Conservation (phyloP, 306 rosid genomes). For the Vicia villosa region DNA sequence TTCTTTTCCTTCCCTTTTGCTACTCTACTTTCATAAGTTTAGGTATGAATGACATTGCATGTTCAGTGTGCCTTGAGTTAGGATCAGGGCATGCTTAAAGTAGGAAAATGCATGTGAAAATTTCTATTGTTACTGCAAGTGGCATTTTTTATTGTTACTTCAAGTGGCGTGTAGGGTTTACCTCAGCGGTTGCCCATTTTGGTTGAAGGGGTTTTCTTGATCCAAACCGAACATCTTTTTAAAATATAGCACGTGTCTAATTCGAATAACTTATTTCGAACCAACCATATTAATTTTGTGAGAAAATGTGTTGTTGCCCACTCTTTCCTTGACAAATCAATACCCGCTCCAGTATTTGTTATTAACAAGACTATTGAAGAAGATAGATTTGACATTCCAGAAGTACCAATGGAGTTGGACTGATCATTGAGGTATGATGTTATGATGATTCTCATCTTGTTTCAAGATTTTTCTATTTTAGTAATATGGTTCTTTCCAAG, state of each 20-base stretch:
- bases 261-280: slow-evolving; percentile 3
- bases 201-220: background rate
- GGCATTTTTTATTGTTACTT: no score
- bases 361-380: slow-evolving; percentile 76
- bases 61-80: background rate
- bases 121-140: background rate
- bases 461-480: slow-evolving; percentile 19
- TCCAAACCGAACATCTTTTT: background rate
- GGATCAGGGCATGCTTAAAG: slow-evolving; percentile 7
- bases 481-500: background rate
- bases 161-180: background rate
- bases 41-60: slow-evolving; percentile 13
- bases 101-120: slow-evolving; percentile 8
- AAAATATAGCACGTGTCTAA: background rate
- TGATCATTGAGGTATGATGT: slow-evolving; percentile 52
- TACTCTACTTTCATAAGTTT: background rate
- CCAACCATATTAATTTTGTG: background rate
- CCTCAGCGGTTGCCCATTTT: background rate
- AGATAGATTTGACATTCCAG: slow-evolving; percentile 82
- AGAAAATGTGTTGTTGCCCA: slow-evolving; percentile 7
- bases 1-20: background rate
- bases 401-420: slow-evolving; percentile 89
- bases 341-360: slow-evolving; percentile 56
- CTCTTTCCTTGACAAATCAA: slow-evolving; percentile 40
- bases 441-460: slow-evolving; percentile 41